Evolutionary conservation across 768 basidiomycete genomes (phyloP), one percentile per base, ranked within the genome.

Genomic region (Jaapia argillacea): DNA sequence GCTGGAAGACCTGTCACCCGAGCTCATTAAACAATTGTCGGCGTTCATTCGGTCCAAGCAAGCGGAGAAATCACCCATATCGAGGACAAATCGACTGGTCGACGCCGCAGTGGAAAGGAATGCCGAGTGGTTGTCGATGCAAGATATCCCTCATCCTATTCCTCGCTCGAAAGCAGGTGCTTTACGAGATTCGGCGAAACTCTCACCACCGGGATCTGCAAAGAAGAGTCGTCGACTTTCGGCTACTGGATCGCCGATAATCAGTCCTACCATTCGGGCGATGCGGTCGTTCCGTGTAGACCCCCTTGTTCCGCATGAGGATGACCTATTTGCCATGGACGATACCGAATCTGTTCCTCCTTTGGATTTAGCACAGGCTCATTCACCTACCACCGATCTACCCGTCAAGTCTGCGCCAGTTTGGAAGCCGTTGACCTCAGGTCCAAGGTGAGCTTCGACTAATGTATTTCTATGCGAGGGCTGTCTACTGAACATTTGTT

Each of bases 291-390:
- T 40, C 14, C 52, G 51, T 5, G 54, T 50, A 12, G 18, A 12
- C 20, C 3, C 41, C 40, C 33, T 53, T 6, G 24, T 33, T 40
- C 52, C 51, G 20, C 45, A 23, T 68, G 3, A 58, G 73, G 78
- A 89, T 45, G 90, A 87, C 41, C 69, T 92, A 24, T 92, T 94
- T 53, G 56, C 66, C 5, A 92, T 93, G 88, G 91, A 93, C 53
- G 85, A 86, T 40, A 61, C 70, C 3, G 79, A 78, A n/a, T 50
- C 54, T 6, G 54, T 62, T 1, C 60, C 60, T 5, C 61, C 60
- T 5, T 39, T 60, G 2, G 48, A 63, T 20, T 52, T 52, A 24
- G 49, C 52, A 1, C 42, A 52, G 16, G 22, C 46, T 21, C 37
- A 6, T 6, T 10, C 28, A 33, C 10, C 24, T 47, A 10, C 41